These are phyloP conservation scores for Apiospora aurea DNA, from an alignment of 2,329 filamentous ascomycete species.

Conservation along the genomic window DNA sequence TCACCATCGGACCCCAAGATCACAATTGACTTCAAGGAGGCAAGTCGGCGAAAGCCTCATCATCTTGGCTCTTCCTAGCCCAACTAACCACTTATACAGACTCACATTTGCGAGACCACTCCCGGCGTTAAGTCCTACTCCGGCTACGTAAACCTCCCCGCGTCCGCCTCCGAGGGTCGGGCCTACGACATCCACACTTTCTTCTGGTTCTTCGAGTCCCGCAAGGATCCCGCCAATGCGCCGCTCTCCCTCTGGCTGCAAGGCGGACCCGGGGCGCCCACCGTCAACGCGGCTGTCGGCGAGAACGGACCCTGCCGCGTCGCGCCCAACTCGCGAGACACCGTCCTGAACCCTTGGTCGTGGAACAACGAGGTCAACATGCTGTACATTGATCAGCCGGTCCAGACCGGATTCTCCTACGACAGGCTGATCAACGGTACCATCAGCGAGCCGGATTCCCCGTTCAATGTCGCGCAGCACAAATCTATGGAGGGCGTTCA, in stretches of 20 bases:
- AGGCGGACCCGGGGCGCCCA: conserved; percentile 59
- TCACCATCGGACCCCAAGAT: not conserved
- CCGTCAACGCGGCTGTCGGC: conserved; percentile 62
- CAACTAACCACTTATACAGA: not conserved
- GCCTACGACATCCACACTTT: conserved; percentile 47
- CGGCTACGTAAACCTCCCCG: conserved; percentile 51
- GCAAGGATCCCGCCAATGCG: conserved; percentile 52
- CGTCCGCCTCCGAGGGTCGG: conserved; percentile 23
- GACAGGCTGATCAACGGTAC: conserved; percentile 38
- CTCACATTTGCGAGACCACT: conserved; percentile 50
- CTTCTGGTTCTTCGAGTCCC: conserved; percentile 59
- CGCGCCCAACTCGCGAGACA: not conserved
- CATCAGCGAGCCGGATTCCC: conserved; percentile 32
- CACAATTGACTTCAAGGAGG: not conserved
- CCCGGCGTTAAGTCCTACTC: conserved; percentile 50
- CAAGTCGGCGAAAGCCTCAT: not conserved
- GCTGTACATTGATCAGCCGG: conserved; percentile 67
- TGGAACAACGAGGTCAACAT: conserved; percentile 68
- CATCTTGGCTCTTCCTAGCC: not conserved
- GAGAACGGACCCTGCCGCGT: conserved; percentile 29
- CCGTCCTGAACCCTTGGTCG: conserved; percentile 61
- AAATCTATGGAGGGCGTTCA: not conserved
- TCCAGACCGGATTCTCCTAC: conserved; percentile 64
- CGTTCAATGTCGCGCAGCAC: conserved; percentile 23
- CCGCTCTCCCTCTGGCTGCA: conserved; percentile 61